Evolutionary conservation across 1,139 yeast genomes (phyloP).

Genomic region (Protomyces pachydermus): DNA sequence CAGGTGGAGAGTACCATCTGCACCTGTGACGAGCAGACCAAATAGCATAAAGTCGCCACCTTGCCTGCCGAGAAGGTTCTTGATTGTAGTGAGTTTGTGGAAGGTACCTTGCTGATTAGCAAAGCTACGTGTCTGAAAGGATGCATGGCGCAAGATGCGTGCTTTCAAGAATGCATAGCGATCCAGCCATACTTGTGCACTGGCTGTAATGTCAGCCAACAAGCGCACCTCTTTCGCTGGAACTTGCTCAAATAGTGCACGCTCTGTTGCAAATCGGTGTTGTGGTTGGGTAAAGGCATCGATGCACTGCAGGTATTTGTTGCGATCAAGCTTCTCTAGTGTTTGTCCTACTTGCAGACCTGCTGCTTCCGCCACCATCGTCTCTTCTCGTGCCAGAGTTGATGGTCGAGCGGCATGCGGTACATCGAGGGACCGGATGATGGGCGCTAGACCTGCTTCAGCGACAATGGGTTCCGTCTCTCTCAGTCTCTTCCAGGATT

Average conservation of each 20-base stretch:
- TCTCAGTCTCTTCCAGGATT: conserved; percentile 57
- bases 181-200: conserved; percentile 34
- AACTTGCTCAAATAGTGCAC: conserved; percentile 55
- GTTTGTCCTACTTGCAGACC: neutral
- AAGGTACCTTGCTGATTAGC: conserved; percentile 34
- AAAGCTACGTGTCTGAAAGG: conserved; percentile 53
- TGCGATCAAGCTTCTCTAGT: conserved; percentile 10
- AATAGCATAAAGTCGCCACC: conserved; percentile 69
- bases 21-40: conserved; percentile 64
- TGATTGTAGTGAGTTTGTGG: conserved; percentile 65
- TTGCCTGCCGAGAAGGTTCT: conserved; percentile 78
- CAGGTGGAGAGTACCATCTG: conserved; percentile 63
- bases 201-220: conserved; percentile 34
- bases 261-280: conserved; percentile 57
- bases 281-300: conserved; percentile 64
- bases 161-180: conserved; percentile 63
- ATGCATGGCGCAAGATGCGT: conserved; percentile 68
- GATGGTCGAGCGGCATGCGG: conserved; percentile 25
- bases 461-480: conserved; percentile 29
- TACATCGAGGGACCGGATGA: conserved; percentile 24
- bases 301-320: conserved; percentile 42
- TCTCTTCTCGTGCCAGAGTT: conserved; percentile 24
- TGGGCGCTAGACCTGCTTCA: conserved; percentile 25
- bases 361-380: conserved; percentile 1
- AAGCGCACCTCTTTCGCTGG: conserved; percentile 28